These are phyloP conservation scores for Fusarium luffae DNA, from an alignment of 2,329 filamentous ascomycete species.

Conservation along the genomic window DNA sequence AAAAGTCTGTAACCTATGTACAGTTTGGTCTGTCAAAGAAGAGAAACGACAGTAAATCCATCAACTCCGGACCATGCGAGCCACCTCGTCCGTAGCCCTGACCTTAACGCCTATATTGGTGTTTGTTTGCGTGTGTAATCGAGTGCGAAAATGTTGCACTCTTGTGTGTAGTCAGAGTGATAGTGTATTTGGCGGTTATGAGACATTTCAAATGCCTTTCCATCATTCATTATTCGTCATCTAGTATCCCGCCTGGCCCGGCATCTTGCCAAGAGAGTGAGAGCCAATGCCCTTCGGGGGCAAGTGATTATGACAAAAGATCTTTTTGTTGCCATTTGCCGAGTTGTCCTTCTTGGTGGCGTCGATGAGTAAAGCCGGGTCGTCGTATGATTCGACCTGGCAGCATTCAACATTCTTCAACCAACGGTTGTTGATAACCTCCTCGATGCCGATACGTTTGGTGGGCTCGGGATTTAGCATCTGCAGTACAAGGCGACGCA, in stretches of 20 bases:
- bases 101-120: conserved; percentile 42
- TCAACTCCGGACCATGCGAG: conserved; percentile 44
- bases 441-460: conserved; percentile 75
- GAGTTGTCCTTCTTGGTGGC: conserved; percentile 65
- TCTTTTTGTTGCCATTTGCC: conserved; percentile 59
- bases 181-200: conserved; percentile 9
- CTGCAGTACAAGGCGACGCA: conserved; percentile 77
- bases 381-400: conserved; percentile 75
- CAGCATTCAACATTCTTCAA: conserved; percentile 83
- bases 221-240: conserved; percentile 39
- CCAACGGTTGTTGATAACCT: conserved; percentile 77
- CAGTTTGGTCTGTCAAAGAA: conserved; percentile 25
- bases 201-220: conserved; percentile 21
- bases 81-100: conserved; percentile 30
- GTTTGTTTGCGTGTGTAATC: conserved; percentile 28
- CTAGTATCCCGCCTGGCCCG: conserved; percentile 65
- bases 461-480: conserved; percentile 86
- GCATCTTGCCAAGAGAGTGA: conserved; percentile 66
- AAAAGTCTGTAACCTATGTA: conserved; percentile 30
- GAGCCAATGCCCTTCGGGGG: conserved; percentile 59
- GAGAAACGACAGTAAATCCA: conserved; percentile 30
- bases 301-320: conserved; percentile 69
- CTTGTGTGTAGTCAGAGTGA: conserved; percentile 9
- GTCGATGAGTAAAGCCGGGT: conserved; percentile 70
- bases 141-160: conserved; percentile 10